A percentile compares a stretch with the other conserved stretches of the same genome.
phyloP scores from a whole-genome alignment of 441 rosid genomes.

The Arabidopsis hybrid region DNA sequence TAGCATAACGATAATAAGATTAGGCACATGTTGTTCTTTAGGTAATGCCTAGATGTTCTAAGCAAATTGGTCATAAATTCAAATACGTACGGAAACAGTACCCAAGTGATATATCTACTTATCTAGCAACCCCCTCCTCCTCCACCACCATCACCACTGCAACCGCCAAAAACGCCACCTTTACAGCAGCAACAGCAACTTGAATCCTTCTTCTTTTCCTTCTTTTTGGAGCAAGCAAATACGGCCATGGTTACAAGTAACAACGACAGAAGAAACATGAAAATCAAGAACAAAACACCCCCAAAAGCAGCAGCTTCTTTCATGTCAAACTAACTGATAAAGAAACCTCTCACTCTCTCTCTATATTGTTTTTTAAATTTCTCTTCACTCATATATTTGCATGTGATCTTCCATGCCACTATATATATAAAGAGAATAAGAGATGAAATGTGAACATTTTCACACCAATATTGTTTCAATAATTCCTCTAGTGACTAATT shows the following conservation, averaged over 20 bases:
- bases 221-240: conserved; percentile 15
- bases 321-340: conserved; percentile 31
- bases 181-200: background rate
- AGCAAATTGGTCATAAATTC: no score
- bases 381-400: background rate
- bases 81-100: background rate
- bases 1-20: background rate
- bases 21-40: background rate
- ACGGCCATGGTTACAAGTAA: conserved; percentile 29
- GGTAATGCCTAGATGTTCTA: background rate
- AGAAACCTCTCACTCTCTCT: background rate
- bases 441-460: conserved; percentile 4
- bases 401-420: conserved; percentile 25
- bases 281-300: conserved; percentile 23
- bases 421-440: background rate
- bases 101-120: conserved; percentile 1
- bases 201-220: conserved; percentile 18
- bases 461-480: conserved; percentile 15
- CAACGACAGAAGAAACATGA: conserved; percentile 35
- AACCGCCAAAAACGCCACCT: no score
- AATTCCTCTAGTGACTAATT: background rate
- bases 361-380: background rate
- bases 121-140: conserved; percentile 46
- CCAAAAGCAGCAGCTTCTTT: conserved; percentile 19
- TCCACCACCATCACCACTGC: background rate